Evolutionary conservation across 139 green algal species (phyloP).

Genomic region (Dunaliella sp.): DNA sequence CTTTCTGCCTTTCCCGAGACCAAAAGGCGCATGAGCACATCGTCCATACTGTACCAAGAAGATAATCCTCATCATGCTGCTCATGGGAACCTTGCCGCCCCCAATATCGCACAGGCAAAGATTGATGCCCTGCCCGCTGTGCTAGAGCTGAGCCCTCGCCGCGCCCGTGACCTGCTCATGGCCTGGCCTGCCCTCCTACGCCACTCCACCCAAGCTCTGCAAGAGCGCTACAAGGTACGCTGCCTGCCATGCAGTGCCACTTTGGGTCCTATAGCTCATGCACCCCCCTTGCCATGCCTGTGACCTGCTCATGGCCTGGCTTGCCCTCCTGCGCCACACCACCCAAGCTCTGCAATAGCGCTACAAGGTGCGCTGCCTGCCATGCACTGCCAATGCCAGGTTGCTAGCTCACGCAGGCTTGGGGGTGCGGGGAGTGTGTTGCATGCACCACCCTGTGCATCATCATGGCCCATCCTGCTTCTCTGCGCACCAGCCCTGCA

Average conservation of each 20-base stretch:
- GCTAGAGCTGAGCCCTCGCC: conserved; percentile 24
- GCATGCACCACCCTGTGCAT: too few relatives aligned
- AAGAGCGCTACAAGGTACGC: conserved; percentile 20
- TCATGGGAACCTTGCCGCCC: too few relatives aligned
- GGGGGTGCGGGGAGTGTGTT: too few relatives aligned
- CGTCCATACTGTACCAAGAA: too few relatives aligned
- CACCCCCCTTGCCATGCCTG: not conserved
- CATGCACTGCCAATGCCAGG: conserved; percentile 10
- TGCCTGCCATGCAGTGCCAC: too few relatives aligned
- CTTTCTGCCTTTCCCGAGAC: too few relatives aligned
- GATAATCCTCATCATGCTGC: too few relatives aligned
- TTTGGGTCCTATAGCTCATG: too few relatives aligned
- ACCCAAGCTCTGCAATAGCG: not conserved
- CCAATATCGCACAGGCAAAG: conserved; percentile 24
- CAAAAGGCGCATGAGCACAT: too few relatives aligned
- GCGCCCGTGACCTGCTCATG: conserved; percentile 24
- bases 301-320: not conserved
- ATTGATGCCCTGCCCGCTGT: conserved; percentile 25
- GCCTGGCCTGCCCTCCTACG: conserved; percentile 33
- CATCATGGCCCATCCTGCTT: too few relatives aligned
- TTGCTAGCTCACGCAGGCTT: conserved; percentile 3
- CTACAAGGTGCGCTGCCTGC: not conserved
- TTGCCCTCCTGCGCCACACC: not conserved
- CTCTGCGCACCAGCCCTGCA: too few relatives aligned
- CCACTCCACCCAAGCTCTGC: conserved; percentile 18